Evolutionary conservation across 2,329 filamentous ascomycete genomes (phyloP).

Genomic region (Macroventuria anomochaeta): DNA sequence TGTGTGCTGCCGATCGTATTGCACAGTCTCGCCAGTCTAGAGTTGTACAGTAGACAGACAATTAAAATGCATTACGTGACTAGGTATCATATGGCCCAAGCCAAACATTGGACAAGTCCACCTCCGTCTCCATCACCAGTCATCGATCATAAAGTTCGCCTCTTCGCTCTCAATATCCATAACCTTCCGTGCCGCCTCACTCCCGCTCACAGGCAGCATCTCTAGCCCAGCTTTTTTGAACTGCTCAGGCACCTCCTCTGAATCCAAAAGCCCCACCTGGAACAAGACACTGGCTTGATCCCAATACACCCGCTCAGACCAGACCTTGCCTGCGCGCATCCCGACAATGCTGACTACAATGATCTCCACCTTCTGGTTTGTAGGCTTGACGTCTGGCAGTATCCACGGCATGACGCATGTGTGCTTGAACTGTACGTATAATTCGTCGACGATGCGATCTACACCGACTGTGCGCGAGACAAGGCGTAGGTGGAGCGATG

Average conservation of each 20-base stretch:
- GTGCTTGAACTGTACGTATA: slow-evolving; percentile 64
- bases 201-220: slow-evolving; percentile 55
- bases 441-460: slow-evolving; percentile 67
- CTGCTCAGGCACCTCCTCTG: slow-evolving; percentile 59
- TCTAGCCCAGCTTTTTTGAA: slow-evolving; percentile 55
- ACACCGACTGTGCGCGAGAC: slow-evolving; percentile 64
- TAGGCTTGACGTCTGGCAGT: slow-evolving; percentile 63
- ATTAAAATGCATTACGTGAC: background rate
- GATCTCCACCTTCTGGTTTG: slow-evolving; percentile 63
- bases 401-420: slow-evolving; percentile 65
- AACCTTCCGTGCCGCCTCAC: slow-evolving; percentile 56
- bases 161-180: slow-evolving; percentile 53
- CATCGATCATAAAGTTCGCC: slow-evolving; percentile 56
- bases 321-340: slow-evolving; percentile 60
- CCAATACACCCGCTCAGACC: slow-evolving; percentile 67
- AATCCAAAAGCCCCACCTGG: slow-evolving; percentile 64
- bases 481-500: slow-evolving; percentile 60
- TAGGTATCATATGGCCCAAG: background rate
- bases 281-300: slow-evolving; percentile 67
- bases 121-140: slow-evolving; percentile 42
- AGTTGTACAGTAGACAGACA: too few species aligned
- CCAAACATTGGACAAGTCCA: background rate
- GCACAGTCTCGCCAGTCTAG: too few species aligned
- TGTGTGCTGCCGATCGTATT: background rate
- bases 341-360: slow-evolving; percentile 64